Evolutionary conservation across 129 eudicot species (phyloP), one percentile per base, ranked within the genome.

Genomic region (Sambucus nigra): DNA sequence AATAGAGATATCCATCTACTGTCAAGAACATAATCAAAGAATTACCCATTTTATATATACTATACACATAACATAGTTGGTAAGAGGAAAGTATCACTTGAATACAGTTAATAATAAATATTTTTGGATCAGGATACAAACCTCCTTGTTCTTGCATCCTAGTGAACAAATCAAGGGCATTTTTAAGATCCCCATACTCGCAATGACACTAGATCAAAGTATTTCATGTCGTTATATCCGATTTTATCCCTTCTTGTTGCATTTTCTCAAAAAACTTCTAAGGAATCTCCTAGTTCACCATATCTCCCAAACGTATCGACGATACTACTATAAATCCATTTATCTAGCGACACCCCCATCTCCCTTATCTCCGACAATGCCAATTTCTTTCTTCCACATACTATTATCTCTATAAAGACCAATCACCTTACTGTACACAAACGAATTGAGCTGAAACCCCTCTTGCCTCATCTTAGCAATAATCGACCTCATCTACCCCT

Each of bases 71-170:
- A n/a, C n/a, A n/a, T n/a, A n/a, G n/a, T n/a, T n/a, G n/a, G n/a
- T n/a, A n/a, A n/a, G n/a, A n/a, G n/a, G n/a, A n/a, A n/a, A n/a
- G n/a, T n/a, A n/a, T n/a, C n/a, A n/a, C n/a, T n/a, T n/a, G n/a
- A n/a, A n/a, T n/a, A n/a, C n/a, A n/a, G n/a, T n/a, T n/a, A n/a
- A n/a, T 72, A 41, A 67, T 20, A 7, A 88, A 88, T 19, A 88
- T 83, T 67, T 80, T 83, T 7, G 89, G 91, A 70, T 88, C 96
- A 33, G 96, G 96, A 70, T 88, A 83, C 24, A 83, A 53, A 57
- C 96, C 96, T 64, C 96, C 96, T 67, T 80, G 81, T 49, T 73
- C 77, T 51, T 74, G 96, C 94, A 88, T 88, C 62, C 50, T 73
- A 33, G 54, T 61, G 24, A 88, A 77, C 83, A 88, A 54, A 9